These are phyloP conservation scores for Colletotrichum filicis DNA, from an alignment of 2,329 filamentous ascomycete species.

Conservation along the genomic window DNA sequence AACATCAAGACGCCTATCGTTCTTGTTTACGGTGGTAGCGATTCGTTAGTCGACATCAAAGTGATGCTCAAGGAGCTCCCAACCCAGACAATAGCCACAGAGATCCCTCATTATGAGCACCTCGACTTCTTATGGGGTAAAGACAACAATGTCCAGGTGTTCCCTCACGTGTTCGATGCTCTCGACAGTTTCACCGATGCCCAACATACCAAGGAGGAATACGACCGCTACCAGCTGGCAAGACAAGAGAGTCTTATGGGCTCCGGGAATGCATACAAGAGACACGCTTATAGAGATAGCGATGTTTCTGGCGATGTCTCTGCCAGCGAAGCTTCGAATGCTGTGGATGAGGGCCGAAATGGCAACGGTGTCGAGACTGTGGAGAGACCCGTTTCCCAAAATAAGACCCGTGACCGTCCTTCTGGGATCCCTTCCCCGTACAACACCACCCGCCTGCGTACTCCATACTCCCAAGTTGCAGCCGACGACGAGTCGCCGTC, in stretches of 20 bases:
- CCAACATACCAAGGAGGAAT: conserved; percentile 69
- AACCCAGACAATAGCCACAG: conserved; percentile 82
- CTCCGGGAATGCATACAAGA: conserved; percentile 44
- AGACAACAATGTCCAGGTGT: conserved; percentile 86
- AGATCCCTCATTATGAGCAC: conserved; percentile 94
- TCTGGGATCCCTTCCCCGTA: conserved; percentile 31
- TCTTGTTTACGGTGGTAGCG: conserved; percentile 90
- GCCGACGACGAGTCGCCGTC: conserved; percentile 32
- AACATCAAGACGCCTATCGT: conserved; percentile 98
- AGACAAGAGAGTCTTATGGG: conserved; percentile 62
- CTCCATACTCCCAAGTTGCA: conserved; percentile 20
- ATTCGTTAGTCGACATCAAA: conserved; percentile 93
- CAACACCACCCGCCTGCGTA: conserved; percentile 27
- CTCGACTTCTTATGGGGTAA: conserved; percentile 95
- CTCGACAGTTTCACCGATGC: conserved; percentile 76
- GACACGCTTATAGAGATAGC: conserved; percentile 41
- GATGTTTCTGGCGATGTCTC: conserved; percentile 44
- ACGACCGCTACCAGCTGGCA: conserved; percentile 65
- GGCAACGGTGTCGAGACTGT: conserved; percentile 23
- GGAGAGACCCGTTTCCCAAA: conserved; percentile 8
- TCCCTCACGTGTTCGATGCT: conserved; percentile 91
- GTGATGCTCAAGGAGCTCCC: conserved; percentile 93
- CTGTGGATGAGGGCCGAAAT: conserved; percentile 14
- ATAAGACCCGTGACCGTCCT: conserved; percentile 24
- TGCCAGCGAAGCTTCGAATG: conserved; percentile 28